Base-by-base conservation (phyloP, 1,139 yeast genomes). In the Insectozyma bohioensis region DNA sequence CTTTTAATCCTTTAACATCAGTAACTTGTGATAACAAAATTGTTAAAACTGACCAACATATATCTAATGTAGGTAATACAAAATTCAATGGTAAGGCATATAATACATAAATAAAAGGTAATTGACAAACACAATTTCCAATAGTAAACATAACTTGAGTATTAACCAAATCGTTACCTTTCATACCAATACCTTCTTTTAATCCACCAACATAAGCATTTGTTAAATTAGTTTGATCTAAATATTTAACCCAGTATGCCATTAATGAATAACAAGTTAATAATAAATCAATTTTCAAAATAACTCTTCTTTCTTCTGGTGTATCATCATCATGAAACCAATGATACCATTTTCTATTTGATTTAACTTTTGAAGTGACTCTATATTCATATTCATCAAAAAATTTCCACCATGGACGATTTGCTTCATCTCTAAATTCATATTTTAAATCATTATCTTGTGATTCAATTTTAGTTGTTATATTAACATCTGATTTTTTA, bases 141-240 rank as follows among this genome's bases (percentile, higher is more conserved):
- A 76, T 71, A 29, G 60, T 68, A 54, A 72, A 80, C 51, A 78
- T 55, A 14, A 72, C 77, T 45, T 75, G 80, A 6, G 83, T 76
- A 47, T 76, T 60, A 38, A 74, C 79, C 52, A 75, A 72, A 45
- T 80, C 84, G 42, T 78, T 78, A 12, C 85, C 85, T 42, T 65
- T 55, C 75, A 83, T 72, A 20, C 67, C 61, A 28, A 82, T 58
- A 31, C 69, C 78, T 45, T 76, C 76, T 42, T 73, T 61, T 69
- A 82, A 67, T 9, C 82, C 80, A 12, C 82, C 73, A 30, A 80
- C 79, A 50, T 82, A 82, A 11, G 87, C 87, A 49, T 77, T 78
- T 36, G 75, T 73, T 33, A 77, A 60, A 47, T 73, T 75, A 30
- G 78, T 65, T 37, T 72, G 72, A 52, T 82, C 88, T 33, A 83